Conservation (phyloP, 306 rosid genomes). For the Pyrus communis region DNA sequence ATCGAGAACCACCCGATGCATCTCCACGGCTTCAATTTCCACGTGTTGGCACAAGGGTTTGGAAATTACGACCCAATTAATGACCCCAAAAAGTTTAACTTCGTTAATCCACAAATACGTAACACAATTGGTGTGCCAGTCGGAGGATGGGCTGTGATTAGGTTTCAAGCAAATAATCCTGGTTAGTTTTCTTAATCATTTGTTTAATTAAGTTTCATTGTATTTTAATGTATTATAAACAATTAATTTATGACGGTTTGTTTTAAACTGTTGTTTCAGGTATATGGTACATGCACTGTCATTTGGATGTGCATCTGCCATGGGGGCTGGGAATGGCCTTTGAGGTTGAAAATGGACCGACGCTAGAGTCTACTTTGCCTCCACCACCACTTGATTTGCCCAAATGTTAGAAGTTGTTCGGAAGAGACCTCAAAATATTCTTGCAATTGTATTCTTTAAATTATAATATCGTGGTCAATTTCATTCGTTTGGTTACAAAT, state of each 20-base stretch:
- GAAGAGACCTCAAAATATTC: too few species aligned
- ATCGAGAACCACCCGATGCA: slow-evolving; percentile 56
- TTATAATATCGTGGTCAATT: background rate
- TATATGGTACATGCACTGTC: too few species aligned
- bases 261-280: too few species aligned
- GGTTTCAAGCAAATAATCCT: slow-evolving; percentile 42
- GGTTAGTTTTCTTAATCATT: slow-evolving; percentile 1
- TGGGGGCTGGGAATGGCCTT: too few species aligned
- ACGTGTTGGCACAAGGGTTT: slow-evolving; percentile 62
- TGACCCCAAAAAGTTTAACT: slow-evolving; percentile 33
- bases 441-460: background rate
- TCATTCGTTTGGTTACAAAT: background rate
- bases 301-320: too few species aligned
- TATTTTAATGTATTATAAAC: too few species aligned
- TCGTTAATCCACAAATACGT: slow-evolving; percentile 43
- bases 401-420: too few species aligned
- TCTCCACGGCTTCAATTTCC: slow-evolving; percentile 56
- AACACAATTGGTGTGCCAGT: slow-evolving; percentile 58
- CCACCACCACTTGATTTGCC: too few species aligned
- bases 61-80: slow-evolving; percentile 31
- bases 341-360: too few species aligned
- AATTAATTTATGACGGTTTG: too few species aligned
- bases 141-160: slow-evolving; percentile 58
- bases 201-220: too few species aligned
- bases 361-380: too few species aligned